Percentiles rank a stretch among this genome's conserved stretches.
These are phyloP conservation scores for Trichoderma atroviride DNA, from an alignment of 2,329 filamentous ascomycete species.

Conservation along the genomic window DNA sequence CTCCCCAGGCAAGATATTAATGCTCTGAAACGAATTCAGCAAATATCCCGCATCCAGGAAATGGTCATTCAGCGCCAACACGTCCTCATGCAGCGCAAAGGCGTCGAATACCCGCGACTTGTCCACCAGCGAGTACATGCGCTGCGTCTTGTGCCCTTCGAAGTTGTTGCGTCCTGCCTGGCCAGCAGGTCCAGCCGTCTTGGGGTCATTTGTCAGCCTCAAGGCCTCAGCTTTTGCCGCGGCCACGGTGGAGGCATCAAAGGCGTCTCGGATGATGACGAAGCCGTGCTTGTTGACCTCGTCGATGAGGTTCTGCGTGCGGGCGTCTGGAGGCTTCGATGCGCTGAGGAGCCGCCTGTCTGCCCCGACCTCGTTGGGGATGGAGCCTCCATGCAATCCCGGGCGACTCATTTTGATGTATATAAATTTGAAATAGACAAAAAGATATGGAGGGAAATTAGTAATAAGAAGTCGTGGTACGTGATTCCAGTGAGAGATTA, in stretches of 20 bases:
- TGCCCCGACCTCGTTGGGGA: neutral
- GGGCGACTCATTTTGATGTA: neutral
- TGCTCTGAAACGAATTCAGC: constrained; percentile 42
- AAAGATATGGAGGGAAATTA: neutral
- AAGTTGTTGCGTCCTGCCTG: constrained; percentile 41
- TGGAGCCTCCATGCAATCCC: neutral
- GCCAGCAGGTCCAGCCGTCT: constrained; percentile 34
- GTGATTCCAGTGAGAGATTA: neutral
- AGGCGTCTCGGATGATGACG: constrained; percentile 40
- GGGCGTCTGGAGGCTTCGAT: neutral
- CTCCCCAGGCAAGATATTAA: constrained; percentile 45
- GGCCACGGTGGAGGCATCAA: constrained; percentile 37
- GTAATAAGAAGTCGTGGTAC: neutral
- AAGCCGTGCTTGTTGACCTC: constrained; percentile 38
- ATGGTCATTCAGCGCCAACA: constrained; percentile 44
- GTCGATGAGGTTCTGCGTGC: constrained; percentile 27
- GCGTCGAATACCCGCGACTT: constrained; percentile 45
- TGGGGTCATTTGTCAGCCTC: constrained; percentile 31
- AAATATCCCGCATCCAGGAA: constrained; percentile 45
- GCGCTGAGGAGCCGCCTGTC: neutral
- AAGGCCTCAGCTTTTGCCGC: constrained; percentile 30
- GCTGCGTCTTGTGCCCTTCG: constrained; percentile 42
- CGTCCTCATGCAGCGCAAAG: constrained; percentile 39
- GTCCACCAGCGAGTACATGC: constrained; percentile 44
- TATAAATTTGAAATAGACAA: neutral